Conservation (phyloP, 73 alveolate species). For the Blepharisma stoltei region DNA sequence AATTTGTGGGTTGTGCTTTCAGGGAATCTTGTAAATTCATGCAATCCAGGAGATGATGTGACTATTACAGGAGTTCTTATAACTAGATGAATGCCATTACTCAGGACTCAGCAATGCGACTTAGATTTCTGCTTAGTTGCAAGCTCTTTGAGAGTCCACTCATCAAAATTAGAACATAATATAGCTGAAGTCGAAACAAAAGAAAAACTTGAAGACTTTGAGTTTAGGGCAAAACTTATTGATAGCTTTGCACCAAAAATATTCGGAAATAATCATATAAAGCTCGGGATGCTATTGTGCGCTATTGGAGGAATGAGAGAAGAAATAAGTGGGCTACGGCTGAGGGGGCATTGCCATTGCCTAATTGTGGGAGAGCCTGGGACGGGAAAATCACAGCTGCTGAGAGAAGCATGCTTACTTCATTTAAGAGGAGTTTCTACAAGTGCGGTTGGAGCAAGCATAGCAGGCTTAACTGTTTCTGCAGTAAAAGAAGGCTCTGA, state of each 20-base stretch:
- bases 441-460: conserved; percentile 74
- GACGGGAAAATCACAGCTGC: conserved; percentile 76
- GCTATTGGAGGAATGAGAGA: conserved; percentile 71
- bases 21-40: conserved; percentile 54
- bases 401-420: conserved; percentile 44
- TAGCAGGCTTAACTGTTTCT: conserved; percentile 76
- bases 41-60: conserved; percentile 82
- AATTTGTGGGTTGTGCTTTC: conserved; percentile 61
- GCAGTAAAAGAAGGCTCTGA: conserved; percentile 72
- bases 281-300: conserved; percentile 63
- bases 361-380: conserved; percentile 85
- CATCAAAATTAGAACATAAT: background rate
- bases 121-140: background rate
- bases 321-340: conserved; percentile 39
- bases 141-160: conserved; percentile 15
- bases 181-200: conserved; percentile 16
- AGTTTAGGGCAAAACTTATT: conserved; percentile 36
- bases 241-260: conserved; percentile 58
- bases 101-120: conserved; percentile 22
- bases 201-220: conserved; percentile 24
- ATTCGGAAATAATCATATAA: conserved; percentile 54
- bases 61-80: conserved; percentile 62
- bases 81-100: conserved; percentile 64
- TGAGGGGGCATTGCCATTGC: conserved; percentile 73
- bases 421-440: conserved; percentile 62